Percentiles rank a stretch among this genome's conserved stretches.
phyloP scores from a whole-genome alignment of 352 stramenopile species.

The Phytophthora quininea region DNA sequence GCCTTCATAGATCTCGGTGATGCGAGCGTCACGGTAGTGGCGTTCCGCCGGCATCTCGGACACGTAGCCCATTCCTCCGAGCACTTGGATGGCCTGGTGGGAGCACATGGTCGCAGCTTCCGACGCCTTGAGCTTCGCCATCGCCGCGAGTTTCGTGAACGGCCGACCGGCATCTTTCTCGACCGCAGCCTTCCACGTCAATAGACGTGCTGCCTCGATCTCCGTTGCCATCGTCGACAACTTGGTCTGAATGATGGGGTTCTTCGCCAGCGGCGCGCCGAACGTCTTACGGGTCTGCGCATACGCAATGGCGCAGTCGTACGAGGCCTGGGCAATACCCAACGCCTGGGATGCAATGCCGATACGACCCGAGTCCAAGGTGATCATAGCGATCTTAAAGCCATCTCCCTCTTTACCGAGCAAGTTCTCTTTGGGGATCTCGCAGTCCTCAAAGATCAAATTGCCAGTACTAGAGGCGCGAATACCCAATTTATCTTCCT shows the following conservation, averaged over 20 bases:
- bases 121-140: constrained; percentile 96
- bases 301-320: constrained; percentile 97
- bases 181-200: constrained; percentile 94
- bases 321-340: constrained; percentile 95
- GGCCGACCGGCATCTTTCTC: constrained; percentile 91
- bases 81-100: constrained; percentile 97
- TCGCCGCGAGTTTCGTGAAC: constrained; percentile 95
- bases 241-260: constrained; percentile 91
- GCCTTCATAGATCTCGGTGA: constrained; percentile 98
- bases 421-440: constrained; percentile 91
- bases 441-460: constrained; percentile 95
- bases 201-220: constrained; percentile 91
- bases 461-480: constrained; percentile 96
- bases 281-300: constrained; percentile 95
- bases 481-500: constrained; percentile 99
- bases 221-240: constrained; percentile 94
- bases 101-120: constrained; percentile 96
- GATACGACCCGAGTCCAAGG: constrained; percentile 94
- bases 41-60: constrained; percentile 97
- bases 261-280: constrained; percentile 91
- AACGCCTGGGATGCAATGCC: constrained; percentile 95
- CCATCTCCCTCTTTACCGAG: constrained; percentile 86
- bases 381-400: constrained; percentile 93
- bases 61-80: constrained; percentile 96
- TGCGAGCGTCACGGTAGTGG: constrained; percentile 97